Base-by-base conservation (phyloP, 148 eudicot genomes). In the Diospyros kaki region DNA sequence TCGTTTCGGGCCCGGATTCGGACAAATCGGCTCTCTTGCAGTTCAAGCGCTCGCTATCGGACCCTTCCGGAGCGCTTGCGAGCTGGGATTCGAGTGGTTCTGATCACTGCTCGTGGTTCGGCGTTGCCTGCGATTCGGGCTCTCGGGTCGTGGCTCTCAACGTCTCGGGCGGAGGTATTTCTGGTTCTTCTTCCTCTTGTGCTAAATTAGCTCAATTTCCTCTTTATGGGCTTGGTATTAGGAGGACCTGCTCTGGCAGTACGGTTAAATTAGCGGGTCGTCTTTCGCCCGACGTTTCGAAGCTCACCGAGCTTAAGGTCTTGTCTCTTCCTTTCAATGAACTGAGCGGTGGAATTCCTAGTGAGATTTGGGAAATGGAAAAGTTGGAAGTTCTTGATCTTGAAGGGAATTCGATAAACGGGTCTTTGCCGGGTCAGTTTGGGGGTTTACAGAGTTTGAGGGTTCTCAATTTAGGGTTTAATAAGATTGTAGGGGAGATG, bases 21-120 rank as follows among this genome's bases (percentile, higher is more conserved):
- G 93, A 89, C 28, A 85, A 85, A 83, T 80, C 88, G 18, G 86
- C 84, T 28, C 84, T 89, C 28, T 66, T 89, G 72, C 81, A 84
- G 85, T 48, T 89, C 56, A 89, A 86, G 74, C 68, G 15, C 44
- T 84, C 89, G 3, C 39, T 89, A 56, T 82, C 82, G 2, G 93
- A 89, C 79, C 87, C 93, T 46, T 59, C 69, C 4, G 89, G 89
- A 11, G 71, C 81, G 74, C 79, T 89, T 0, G 64, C 78, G 51
- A 82, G 79, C 85, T 89, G 93, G 93, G 75, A 44, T 65, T 77
- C 65, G 42, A 68, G 62, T 9, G 74, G 66, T 62, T 56, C 68
- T 39, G 68, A 87, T 80, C 87, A 87, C 86, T 94, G 98, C 72
- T 73, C 73, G 3, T 94, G 98, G 98, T 1, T 12, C 15, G 98